These are phyloP conservation scores for Pseudopyricularia cyperi DNA, from an alignment of 2,329 filamentous ascomycete species.

Conservation along the genomic window DNA sequence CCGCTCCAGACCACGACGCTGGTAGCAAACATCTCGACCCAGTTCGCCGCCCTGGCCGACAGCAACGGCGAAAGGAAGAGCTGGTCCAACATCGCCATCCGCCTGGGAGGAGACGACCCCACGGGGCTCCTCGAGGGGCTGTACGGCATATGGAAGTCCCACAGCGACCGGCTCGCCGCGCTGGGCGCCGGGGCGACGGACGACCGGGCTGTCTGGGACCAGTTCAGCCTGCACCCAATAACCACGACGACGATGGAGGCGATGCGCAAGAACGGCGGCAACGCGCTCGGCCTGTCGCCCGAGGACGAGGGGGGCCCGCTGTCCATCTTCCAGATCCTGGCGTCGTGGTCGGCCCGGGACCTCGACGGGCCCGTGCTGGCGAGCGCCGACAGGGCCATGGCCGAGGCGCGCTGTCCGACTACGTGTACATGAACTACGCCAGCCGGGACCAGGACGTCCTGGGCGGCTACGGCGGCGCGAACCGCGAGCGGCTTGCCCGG, in stretches of 20 bases:
- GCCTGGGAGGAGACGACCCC: constrained; percentile 6
- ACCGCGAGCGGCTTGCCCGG: constrained; percentile 15
- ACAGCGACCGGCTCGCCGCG: neutral
- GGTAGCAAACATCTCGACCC: constrained; percentile 12
- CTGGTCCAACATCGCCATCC: constrained; percentile 16
- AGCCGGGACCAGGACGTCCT: constrained; percentile 23
- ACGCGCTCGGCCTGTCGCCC: constrained; percentile 23
- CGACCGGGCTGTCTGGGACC: too few species aligned
- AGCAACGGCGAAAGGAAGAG: constrained; percentile 14
- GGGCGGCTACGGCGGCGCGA: constrained; percentile 23
- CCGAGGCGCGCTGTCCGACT: constrained; percentile 16
- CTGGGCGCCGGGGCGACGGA: neutral
- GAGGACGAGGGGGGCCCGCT: constrained; percentile 19
- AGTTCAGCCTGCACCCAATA: constrained; percentile 24
- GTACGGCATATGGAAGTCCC: constrained; percentile 8
- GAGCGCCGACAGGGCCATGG: constrained; percentile 6
- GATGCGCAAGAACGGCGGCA: constrained; percentile 23
- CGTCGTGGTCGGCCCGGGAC: constrained; percentile 11
- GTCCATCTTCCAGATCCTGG: constrained; percentile 17
- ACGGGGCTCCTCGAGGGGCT: constrained; percentile 15
- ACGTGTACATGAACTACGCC: constrained; percentile 31
- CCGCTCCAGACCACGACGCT: constrained; percentile 10
- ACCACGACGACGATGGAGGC: constrained; percentile 16
- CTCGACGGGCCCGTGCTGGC: constrained; percentile 16
- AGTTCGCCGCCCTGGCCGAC: constrained; percentile 11